Percentiles rank a stretch among this genome's conserved stretches.
phyloP scores from a whole-genome alignment of 768 basidiomycete genomes.

The Paxillus rubicundulus region DNA sequence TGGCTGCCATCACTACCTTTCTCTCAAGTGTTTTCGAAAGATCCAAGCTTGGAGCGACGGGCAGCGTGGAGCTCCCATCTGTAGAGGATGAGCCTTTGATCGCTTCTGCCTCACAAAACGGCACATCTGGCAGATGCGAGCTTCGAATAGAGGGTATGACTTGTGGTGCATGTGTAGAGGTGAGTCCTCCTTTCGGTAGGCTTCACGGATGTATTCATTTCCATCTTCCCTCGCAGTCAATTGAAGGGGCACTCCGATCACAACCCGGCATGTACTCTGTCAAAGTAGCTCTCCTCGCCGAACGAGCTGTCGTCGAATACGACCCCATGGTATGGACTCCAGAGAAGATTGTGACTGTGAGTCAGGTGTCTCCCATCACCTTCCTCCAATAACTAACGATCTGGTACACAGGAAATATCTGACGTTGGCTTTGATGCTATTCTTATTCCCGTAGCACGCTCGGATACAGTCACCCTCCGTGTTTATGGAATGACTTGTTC shows the following conservation, averaged over 20 bases:
- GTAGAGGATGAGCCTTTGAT: constrained; percentile 21
- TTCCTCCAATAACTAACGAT: constrained; percentile 4
- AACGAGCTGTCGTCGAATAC: constrained; percentile 89
- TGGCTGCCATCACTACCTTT: constrained; percentile 2
- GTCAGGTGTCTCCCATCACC: neutral
- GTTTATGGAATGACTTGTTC: constrained; percentile 93
- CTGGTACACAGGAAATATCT: constrained; percentile 68
- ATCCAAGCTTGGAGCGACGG: constrained; percentile 3
- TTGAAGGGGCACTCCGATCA: constrained; percentile 76
- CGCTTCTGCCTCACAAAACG: constrained; percentile 21
- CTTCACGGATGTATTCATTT: neutral
- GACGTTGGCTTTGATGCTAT: constrained; percentile 92
- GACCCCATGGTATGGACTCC: constrained; percentile 78
- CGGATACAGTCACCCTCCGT: constrained; percentile 70
- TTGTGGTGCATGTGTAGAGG: constrained; percentile 86
- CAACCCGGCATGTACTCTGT: constrained; percentile 89
- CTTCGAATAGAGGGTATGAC: constrained; percentile 88
- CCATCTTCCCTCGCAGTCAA: constrained; percentile 48
- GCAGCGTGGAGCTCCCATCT: constrained; percentile 16
- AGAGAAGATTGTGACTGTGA: constrained; percentile 73
- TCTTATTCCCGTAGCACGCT: constrained; percentile 59
- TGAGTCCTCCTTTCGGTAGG: constrained; percentile 31
- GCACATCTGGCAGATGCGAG: constrained; percentile 58
- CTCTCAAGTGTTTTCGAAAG: constrained; percentile 2
- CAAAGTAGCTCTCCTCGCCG: constrained; percentile 96